Evolutionary conservation across 2,329 filamentous ascomycete genomes (phyloP), one percentile per base, ranked within the genome.

Genomic region (Colletotrichum noveboracense): DNA sequence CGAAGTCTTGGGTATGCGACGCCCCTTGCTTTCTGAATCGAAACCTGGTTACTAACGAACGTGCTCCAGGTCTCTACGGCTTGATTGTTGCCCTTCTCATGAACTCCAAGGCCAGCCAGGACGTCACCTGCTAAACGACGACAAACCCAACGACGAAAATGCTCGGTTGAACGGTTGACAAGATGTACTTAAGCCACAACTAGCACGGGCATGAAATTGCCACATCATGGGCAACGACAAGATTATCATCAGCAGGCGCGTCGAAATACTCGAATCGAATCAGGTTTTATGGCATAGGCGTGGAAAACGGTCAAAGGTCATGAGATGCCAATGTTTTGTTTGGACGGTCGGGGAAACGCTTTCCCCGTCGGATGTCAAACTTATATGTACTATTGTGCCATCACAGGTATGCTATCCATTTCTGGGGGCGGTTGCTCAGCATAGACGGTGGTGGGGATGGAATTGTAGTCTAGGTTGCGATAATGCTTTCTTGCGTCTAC

Each of bases 61-160:
- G 21, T 26, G 13, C 60, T 3, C 30, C 77, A 97, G 95, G 96
- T 97, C 95, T 99, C 75, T 99, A 99, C 89, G 97, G 97, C 86
- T 92, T 99, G 83, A 99, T 99, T 86, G 97, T 99, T 80, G 97
- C 97, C 79, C 94, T 99, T 84, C 93, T 99, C 85, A 99, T 99
- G 97, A 99, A 98, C 94, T 98, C 97, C 76, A 97, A 97, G 90
- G 94, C 94, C 52, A 87, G 87, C 76, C 87, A 92, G 80, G 91
- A 93, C 82, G 90, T 89, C 80, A 84, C 80, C 76, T 96, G 94
- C 87, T 92, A 92, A 88, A 78, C 70, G 76, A 70, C 70, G 67
- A 62, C 52, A 60, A 9, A 64, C 34, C 70, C 80, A 80, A 79
- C 77, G 60, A 73, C 58, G 70, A 74, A 64, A 55, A 77, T 67